Evolutionary conservation across 352 stramenopile genomes (phyloP).

Genomic region (Phytophthora pini): DNA sequence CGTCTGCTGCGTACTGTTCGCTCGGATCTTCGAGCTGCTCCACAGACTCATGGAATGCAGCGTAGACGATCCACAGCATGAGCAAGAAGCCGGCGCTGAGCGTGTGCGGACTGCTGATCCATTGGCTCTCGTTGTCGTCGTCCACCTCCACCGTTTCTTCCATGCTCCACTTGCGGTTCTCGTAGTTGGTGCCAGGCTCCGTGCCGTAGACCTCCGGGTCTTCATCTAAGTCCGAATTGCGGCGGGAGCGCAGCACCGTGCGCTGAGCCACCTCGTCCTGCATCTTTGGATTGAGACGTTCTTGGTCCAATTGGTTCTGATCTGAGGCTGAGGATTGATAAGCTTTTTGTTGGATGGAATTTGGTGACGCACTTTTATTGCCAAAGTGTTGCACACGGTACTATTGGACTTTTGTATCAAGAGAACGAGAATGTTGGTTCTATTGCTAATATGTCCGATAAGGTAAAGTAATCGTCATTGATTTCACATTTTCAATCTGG

Average conservation of each 20-base stretch:
- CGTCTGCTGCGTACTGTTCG: slow-evolving; percentile 50
- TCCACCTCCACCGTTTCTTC: slow-evolving; percentile 80
- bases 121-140: slow-evolving; percentile 78
- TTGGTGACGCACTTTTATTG: slow-evolving; percentile 29
- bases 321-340: slow-evolving; percentile 25
- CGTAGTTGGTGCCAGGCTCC: slow-evolving; percentile 61
- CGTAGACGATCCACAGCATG: slow-evolving; percentile 88
- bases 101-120: slow-evolving; percentile 87
- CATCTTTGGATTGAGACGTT: slow-evolving; percentile 16
- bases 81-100: slow-evolving; percentile 81
- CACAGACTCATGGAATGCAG: slow-evolving; percentile 71
- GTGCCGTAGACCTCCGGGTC: slow-evolving; percentile 54
- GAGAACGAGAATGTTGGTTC: slow-evolving; percentile 1
- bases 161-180: slow-evolving; percentile 88
- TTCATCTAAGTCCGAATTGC: slow-evolving; percentile 61
- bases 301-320: slow-evolving; percentile 10
- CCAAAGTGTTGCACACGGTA: slow-evolving; percentile 23
- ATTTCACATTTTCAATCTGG: no score
- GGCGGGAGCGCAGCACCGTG: slow-evolving; percentile 56
- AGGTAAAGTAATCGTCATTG: slow-evolving; percentile 5
- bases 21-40: slow-evolving; percentile 43
- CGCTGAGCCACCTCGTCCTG: slow-evolving; percentile 44
- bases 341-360: slow-evolving; percentile 33
- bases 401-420: background rate
- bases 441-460: slow-evolving; percentile 28